Conservation (phyloP, 257 asterid genomes). For the Plantago elongata region DNA sequence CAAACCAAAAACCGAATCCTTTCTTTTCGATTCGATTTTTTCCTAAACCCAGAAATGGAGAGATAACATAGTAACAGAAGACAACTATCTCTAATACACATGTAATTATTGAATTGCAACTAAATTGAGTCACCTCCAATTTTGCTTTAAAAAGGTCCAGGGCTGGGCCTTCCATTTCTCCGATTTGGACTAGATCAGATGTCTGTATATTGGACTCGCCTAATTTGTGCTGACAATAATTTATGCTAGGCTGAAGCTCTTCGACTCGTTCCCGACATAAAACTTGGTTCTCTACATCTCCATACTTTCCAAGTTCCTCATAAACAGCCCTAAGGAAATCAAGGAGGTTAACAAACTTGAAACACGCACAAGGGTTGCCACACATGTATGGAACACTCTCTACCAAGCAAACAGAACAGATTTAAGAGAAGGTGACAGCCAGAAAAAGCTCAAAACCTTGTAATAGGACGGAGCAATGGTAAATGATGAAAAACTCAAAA, state of each 20-base stretch:
- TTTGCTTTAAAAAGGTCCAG: constrained; percentile 89
- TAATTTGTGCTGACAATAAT: constrained; percentile 86
- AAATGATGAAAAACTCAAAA: too few species aligned
- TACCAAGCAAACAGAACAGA: constrained; percentile 11
- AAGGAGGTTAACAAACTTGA: constrained; percentile 21
- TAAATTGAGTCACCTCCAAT: constrained; percentile 60
- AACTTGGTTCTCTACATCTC: constrained; percentile 85
- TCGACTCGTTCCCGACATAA: constrained; percentile 94
- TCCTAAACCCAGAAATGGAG: neutral
- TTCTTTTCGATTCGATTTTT: too few species aligned
- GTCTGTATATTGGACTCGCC: constrained; percentile 83
- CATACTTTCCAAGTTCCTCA: constrained; percentile 97
- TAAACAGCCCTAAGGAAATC: constrained; percentile 73
- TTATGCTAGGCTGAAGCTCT: constrained; percentile 87
- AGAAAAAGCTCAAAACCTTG: too few species aligned
- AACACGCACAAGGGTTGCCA: neutral
- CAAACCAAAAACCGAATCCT: too few species aligned
- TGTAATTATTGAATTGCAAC: neutral
- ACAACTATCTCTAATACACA: constrained; percentile 11
- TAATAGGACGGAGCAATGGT: too few species aligned
- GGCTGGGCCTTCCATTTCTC: constrained; percentile 98
- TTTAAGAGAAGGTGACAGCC: neutral
- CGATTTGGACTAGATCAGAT: constrained; percentile 74
- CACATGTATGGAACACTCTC: too few species aligned
- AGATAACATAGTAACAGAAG: constrained; percentile 11